phyloP scores from a whole-genome alignment of 345 rosid species.

The Excoecaria cochinchinensis region DNA sequence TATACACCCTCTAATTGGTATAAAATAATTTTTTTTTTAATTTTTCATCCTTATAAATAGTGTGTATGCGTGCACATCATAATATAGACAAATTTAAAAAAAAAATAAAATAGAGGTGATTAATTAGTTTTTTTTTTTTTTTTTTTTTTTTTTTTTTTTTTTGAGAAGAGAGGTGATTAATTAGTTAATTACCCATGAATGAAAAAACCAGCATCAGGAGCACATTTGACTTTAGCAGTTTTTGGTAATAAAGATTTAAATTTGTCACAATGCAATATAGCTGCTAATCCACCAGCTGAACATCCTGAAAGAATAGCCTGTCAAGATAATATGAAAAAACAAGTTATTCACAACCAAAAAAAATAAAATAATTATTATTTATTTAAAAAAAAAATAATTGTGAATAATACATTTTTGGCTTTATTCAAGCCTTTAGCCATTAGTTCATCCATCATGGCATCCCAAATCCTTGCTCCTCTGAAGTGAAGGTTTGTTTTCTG shows the following conservation, averaged over 20 bases:
- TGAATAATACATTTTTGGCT: conserved; percentile 57
- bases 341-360: background rate
- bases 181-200: conserved; percentile 56
- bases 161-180: too few species aligned
- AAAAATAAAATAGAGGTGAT: background rate
- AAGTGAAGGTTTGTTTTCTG: conserved; percentile 85
- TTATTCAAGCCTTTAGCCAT: conserved; percentile 78
- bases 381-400: background rate
- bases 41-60: too few species aligned
- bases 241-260: conserved; percentile 66
- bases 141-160: too few species aligned
- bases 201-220: conserved; percentile 94
- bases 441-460: conserved; percentile 74
- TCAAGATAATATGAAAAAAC: too few species aligned
- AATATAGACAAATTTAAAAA: background rate
- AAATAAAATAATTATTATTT: background rate
- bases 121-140: too few species aligned
- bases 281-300: conserved; percentile 93
- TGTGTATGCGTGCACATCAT: too few species aligned
- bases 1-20: too few species aligned
- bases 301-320: conserved; percentile 96
- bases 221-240: conserved; percentile 77
- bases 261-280: conserved; percentile 85
- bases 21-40: too few species aligned
- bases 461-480: conserved; percentile 88